Percentiles rank a stretch among this genome's conserved stretches.
phyloP scores from a whole-genome alignment of 257 asterid species.

The Eustoma russellianum region DNA sequence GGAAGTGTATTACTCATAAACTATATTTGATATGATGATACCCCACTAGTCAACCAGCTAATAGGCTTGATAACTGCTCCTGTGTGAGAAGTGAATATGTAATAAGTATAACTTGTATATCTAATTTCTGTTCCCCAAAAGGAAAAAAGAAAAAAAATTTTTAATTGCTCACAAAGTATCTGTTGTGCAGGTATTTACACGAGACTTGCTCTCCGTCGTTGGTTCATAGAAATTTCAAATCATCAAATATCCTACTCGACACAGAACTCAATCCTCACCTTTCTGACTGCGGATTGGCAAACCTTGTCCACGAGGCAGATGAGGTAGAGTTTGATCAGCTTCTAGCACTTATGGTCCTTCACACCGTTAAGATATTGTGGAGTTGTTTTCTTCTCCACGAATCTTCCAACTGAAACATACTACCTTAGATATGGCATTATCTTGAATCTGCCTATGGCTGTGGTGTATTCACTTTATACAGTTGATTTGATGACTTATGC shows the following conservation, averaged over 20 bases:
- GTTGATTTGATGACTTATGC: neutral
- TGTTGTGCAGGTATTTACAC: slow-evolving; percentile 68
- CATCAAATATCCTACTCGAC: slow-evolving; percentile 81
- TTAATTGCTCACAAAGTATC: slow-evolving; percentile 6
- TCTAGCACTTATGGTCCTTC: neutral
- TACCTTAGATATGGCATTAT: too few relatives aligned
- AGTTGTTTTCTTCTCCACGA: too few relatives aligned
- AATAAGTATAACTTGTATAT: neutral
- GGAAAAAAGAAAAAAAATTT: neutral
- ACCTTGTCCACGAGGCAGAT: slow-evolving; percentile 62
- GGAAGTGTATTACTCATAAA: too few relatives aligned
- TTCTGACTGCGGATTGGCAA: slow-evolving; percentile 78
- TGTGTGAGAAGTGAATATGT: neutral
- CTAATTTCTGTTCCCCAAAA: neutral
- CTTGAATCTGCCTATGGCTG: too few relatives aligned
- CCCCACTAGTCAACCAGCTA: too few relatives aligned
- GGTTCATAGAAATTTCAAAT: slow-evolving; percentile 77
- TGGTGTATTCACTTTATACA: too few relatives aligned
- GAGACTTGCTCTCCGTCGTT: slow-evolving; percentile 92
- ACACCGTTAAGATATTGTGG: too few relatives aligned
- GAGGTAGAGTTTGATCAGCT: slow-evolving; percentile 37
- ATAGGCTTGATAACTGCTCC: neutral
- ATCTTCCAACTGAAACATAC: too few relatives aligned
- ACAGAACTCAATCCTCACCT: slow-evolving; percentile 88
- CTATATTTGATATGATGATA: too few relatives aligned